Base-by-base conservation (phyloP, 179 eudicot genomes). In the Sideroxylon spinosum region DNA sequence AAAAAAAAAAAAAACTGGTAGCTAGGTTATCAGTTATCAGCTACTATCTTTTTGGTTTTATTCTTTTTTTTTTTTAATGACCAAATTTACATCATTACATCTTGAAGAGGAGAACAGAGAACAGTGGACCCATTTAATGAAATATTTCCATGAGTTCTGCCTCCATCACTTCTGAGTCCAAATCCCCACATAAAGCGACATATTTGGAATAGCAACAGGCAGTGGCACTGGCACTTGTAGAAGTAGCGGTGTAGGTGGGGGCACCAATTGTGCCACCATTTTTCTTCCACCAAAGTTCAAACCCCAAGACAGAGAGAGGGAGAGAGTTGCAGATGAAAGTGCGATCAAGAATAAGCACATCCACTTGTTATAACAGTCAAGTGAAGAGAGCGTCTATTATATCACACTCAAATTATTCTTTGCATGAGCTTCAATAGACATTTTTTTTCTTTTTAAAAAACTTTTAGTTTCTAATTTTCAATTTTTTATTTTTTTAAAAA, bases 51-150 rank as follows among this genome's bases (percentile, higher is more conserved):
- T n/a, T n/a, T n/a, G n/a, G n/a, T n/a, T n/a, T n/a, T n/a, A n/a
- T n/a, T n/a, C n/a, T n/a, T n/a, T n/a, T n/a, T n/a, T n/a, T n/a
- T n/a, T n/a, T n/a, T n/a, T n/a, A n/a, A n/a, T n/a, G n/a, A n/a
- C n/a, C n/a, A n/a, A n/a, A n/a, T n/a, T n/a, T n/a, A n/a, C n/a
- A n/a, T n/a, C n/a, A n/a, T n/a, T n/a, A n/a, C n/a, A n/a, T n/a
- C n/a, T n/a, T n/a, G n/a, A n/a, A 87, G 79, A 90, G 73, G n/a
- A 81, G 91, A 78, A 89, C 91, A 8, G 90, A 91, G 48, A 74
- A 37, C 9, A 89, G 37, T 3, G 86, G 79, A 23, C 83, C 88
- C n/a, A 83, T 78, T 55, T 29, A 75, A 16, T 61, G 56, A 67
- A 91, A 91, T 1, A 83, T 75, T 12, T 80, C 78, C 8, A 46